These are phyloP conservation scores for Brassica hybrid DNA, from an alignment of 441 rosid genomes.

Conservation along the genomic window DNA sequence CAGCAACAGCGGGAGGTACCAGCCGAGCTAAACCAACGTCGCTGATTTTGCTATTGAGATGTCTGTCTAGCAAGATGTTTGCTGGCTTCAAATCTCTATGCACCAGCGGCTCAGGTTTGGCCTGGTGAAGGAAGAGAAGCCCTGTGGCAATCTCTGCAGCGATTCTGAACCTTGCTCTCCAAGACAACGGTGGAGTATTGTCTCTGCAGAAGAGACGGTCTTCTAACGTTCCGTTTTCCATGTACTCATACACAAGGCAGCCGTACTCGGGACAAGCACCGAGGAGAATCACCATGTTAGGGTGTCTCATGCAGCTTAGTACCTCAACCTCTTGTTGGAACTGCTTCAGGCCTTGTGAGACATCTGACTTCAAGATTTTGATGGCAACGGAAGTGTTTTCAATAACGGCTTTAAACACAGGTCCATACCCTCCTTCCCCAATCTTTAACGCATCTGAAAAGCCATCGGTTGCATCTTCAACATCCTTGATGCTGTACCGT, in stretches of 20 bases:
- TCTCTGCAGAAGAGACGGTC: slow-evolving; percentile 67
- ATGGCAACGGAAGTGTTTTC: slow-evolving; percentile 66
- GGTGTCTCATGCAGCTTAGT: slow-evolving; percentile 75
- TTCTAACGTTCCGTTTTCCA: slow-evolving; percentile 84
- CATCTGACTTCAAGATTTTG: slow-evolving; percentile 67
- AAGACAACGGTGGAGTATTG: slow-evolving; percentile 61
- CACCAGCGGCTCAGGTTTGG: slow-evolving; percentile 78
- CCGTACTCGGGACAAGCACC: slow-evolving; percentile 91
- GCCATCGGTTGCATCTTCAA: slow-evolving; percentile 60
- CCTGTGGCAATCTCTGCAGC: slow-evolving; percentile 74
- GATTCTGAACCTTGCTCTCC: slow-evolving; percentile 66
- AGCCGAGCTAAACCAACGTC: too few relatives aligned
- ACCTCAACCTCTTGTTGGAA: slow-evolving; percentile 82
- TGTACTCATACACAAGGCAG: slow-evolving; percentile 76
- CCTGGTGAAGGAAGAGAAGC: slow-evolving; percentile 75
- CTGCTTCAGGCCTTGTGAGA: slow-evolving; percentile 61
- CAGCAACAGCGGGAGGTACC: too few relatives aligned
- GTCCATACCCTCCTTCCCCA: slow-evolving; percentile 88
- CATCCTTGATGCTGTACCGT: slow-evolving; percentile 60
- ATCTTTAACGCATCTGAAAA: slow-evolving; percentile 57
- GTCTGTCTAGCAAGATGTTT: slow-evolving; percentile 44
- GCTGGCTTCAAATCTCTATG: slow-evolving; percentile 91
- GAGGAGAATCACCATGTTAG: slow-evolving; percentile 76
- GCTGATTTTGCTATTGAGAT: too few relatives aligned
- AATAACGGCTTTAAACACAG: slow-evolving; percentile 62